Base-by-base conservation (phyloP, 2,329 filamentous ascomycete species). In the Talaromyces sp. region DNA sequence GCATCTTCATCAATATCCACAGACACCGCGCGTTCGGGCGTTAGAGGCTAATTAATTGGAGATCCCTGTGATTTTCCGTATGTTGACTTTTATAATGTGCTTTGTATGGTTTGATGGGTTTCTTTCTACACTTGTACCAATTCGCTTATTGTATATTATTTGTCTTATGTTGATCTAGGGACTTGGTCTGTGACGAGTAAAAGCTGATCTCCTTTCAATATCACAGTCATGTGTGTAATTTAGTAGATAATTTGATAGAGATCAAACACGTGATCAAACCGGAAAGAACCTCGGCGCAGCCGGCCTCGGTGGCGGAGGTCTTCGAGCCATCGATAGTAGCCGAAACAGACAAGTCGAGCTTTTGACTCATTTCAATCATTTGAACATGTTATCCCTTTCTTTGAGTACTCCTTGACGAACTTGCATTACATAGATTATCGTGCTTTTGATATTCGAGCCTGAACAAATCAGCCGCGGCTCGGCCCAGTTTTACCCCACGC, bases 131-230 rank as follows among this genome's bases (percentile, higher is more conserved):
- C 39, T 10, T 59, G 56, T 59, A 59, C 33, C 33, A 37, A 56
- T 59, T 59, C 31, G 14, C 24, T 41, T 45, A 59, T 59, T 59
- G 56, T 59, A 59, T 59, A 59, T 59, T 59, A 59, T 45, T 31
- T 59, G 19, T 37, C 33, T 56, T 37, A 14, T 39, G 4, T 24
- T 37, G 16, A 54, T n/a, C 19, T 22, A 56, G n/a, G 33, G 52
- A 39, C 19, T 56, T 56, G 31, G 24, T 56, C 19, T 56, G n/a
- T 24, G 52, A 56, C 3, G 52, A 56, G 50, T 37, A 56, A 39
- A 37, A 22, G n/a, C 8, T 22, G n/a, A 54, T 56, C 33, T 56
- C 33, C 33, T 37, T 37, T 56, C 27, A 19, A n/a, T n/a, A 33
- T 54, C 27, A 10, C 13, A 11, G 11, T 37, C 27, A 13, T 8